Evolutionary conservation across 208 protist species (phyloP), one percentile per base, ranked within the genome.

Genomic region (Trypanosoma rangeli): DNA sequence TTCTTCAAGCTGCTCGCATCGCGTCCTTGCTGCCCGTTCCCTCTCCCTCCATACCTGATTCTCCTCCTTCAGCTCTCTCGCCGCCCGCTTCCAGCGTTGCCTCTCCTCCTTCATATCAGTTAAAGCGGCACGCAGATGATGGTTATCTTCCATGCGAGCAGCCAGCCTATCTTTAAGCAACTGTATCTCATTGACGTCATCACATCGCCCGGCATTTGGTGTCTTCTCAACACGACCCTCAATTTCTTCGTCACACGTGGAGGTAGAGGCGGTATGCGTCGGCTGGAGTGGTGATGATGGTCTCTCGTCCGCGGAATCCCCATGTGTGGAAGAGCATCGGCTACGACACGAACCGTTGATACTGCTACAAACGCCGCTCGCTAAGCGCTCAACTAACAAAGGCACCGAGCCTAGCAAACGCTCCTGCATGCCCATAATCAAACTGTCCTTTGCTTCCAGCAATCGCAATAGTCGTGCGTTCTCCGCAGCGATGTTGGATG

Each of bases 1-100:
- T 48, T 75, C 69, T 64, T 86, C 75, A 10, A 89, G 68, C 8
- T 76, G 76, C 31, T 61, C 73, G n/a, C 78, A 70, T 24, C 67
- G 64, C 7, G 49, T 57, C 50, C 77, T 58, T 15, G 72, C 39
- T 8, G 22, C 60, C 1, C 50, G 49, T 24, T 52, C 66, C 48
- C n/a, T 65, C 61, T 46, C 68, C 58, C 29, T 37, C 70, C 53
- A 63, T 50, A 24, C 29, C 16, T 58, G 67, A 56, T 74, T 72
- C 31, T 69, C 68, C 29, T 48, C 54, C 57, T 59, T 74, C 37
- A 64, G 46, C 10, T 62, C 62, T 22, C 33, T 35, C n/a, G 62
- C 65, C 35, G 48, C 52, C 29, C 33, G 70, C n/a, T 62, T 74
- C 70, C 70, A 74, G 20, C 46, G 39, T 48, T 58, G 60, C 52